Conservation (phyloP, 2,329 filamentous ascomycete genomes). For the Aureobasidium sp. region DNA sequence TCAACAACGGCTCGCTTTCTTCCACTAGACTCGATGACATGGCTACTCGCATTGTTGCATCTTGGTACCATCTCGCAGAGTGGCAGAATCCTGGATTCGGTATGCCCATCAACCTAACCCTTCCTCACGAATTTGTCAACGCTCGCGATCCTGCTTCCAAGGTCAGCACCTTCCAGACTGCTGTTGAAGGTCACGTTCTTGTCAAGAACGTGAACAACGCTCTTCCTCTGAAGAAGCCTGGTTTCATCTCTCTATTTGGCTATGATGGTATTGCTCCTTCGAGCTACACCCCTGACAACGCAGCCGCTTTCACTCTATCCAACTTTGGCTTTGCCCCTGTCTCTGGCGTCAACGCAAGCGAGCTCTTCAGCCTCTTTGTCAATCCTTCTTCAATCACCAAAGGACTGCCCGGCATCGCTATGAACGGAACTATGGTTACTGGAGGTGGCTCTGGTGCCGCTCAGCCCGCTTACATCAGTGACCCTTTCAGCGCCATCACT, state of each 20-base stretch:
- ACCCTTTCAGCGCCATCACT: conserved; percentile 32
- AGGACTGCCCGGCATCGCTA: conserved; percentile 12
- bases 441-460: conserved; percentile 32
- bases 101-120: conserved; percentile 44
- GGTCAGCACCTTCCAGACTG: conserved; percentile 47
- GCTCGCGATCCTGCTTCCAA: conserved; percentile 47
- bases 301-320: not conserved
- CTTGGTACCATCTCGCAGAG: conserved; percentile 49
- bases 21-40: conserved; percentile 54
- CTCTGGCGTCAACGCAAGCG: not conserved
- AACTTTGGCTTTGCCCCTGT: conserved; percentile 3
- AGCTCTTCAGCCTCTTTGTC: conserved; percentile 16
- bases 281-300: conserved; percentile 6
- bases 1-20: conserved; percentile 54
- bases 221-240: conserved; percentile 47
- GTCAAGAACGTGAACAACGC: conserved; percentile 54
- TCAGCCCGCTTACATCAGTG: conserved; percentile 28
- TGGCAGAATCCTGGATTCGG: conserved; percentile 40
- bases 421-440: conserved; percentile 29
- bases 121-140: conserved; percentile 49
- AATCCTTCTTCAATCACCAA: conserved; percentile 32
- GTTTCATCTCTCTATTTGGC: conserved; percentile 53
- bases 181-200: conserved; percentile 57
- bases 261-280: conserved; percentile 46
- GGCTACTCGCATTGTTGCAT: conserved; percentile 46